A percentile compares a stretch with the other conserved stretches of the same genome.
Conservation (phyloP, 208 protist genomes). For the Angomonas ambiguus region DNA sequence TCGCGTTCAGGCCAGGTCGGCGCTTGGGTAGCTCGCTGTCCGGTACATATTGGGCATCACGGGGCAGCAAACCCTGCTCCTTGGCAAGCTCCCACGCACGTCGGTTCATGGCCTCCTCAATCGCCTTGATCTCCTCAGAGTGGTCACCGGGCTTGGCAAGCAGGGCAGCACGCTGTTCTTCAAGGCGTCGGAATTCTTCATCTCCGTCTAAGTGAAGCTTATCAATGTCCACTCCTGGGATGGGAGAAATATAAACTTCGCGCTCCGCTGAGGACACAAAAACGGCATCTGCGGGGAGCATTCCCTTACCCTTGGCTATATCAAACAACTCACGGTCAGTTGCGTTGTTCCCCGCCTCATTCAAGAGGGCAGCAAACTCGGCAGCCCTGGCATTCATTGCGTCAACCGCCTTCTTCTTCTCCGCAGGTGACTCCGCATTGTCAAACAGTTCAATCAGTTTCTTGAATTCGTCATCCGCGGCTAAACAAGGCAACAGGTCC, state of each 20-base stretch:
- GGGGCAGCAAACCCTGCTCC: slow-evolving; percentile 42
- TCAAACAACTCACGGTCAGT: slow-evolving; percentile 50
- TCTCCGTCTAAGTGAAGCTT: slow-evolving; percentile 1
- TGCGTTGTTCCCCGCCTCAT: too few species aligned
- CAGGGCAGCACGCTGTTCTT: slow-evolving; percentile 51
- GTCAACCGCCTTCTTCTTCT: slow-evolving; percentile 48
- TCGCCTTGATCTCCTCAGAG: slow-evolving; percentile 26
- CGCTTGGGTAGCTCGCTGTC: background rate
- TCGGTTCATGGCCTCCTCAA: slow-evolving; percentile 70
- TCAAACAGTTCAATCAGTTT: slow-evolving; percentile 54
- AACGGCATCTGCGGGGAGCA: slow-evolving; percentile 41
- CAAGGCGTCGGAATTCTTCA: background rate
- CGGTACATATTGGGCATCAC: background rate
- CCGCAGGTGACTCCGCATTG: slow-evolving; percentile 45
- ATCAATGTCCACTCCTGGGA: background rate
- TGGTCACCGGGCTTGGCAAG: background rate
- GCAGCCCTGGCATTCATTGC: too few species aligned
- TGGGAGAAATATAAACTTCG: background rate
- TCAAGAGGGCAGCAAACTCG: too few species aligned
- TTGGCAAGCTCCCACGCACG: slow-evolving; percentile 55
- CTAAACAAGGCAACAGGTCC: slow-evolving; percentile 54
- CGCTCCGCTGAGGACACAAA: background rate
- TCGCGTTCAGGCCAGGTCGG: background rate
- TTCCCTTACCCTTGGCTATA: slow-evolving; percentile 37
- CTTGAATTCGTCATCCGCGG: slow-evolving; percentile 56